Base-by-base conservation (phyloP, 306 rosid species). In the Cucumis hystrix region DNA sequence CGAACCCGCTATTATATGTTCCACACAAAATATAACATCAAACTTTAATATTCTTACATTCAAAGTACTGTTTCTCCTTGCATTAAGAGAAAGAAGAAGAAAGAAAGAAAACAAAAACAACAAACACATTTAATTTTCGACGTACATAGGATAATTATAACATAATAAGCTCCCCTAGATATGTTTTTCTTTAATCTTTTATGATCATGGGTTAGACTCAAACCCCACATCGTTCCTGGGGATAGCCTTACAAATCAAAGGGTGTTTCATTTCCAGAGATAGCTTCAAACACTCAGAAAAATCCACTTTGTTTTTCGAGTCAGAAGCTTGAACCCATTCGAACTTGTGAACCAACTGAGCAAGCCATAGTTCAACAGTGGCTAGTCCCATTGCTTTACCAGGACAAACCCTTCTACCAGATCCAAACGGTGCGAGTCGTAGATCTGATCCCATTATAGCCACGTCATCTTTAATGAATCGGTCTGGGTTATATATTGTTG, bases 341-440 rank as follows among this genome's bases (percentile, higher is more conserved):
- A 93, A 93, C 39, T 20, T 82, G 1, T 91, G 91, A 6, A 93
- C 89, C 64, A 93, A 55, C 63, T 84, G 91, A 30, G 93, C 96
- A 0, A 91, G 79, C 98, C 98, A 93, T 0, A 91, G 90, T 70
- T 89, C 87, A 37, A 91, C 90, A 0, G 98, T 80, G 60, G 97
- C 90, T 61, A 93, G 49, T 5, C 93, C 98, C 90, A 91, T 71
- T 8, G 98, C 90, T 51, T 91, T 91, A 0, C 98, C 97, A 4
- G 97, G 97, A 37, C 98, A 93, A 0, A 86, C 91, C 68, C 98
- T 86, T 69, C 95, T 83, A 14, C 98, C 97, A 3, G 95, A 82
- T 0, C 97, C 97, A 14, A 93, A 93, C 0, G 98, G 95, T 16
- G 98, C 97, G 60, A 93, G 23, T 85, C 95, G 84, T 15, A 91